Percentiles rank a stretch among this genome's conserved stretches.
Evolutionary conservation across 345 rosid genomes (phyloP).

Genomic region (Iberis pinnata): DNA sequence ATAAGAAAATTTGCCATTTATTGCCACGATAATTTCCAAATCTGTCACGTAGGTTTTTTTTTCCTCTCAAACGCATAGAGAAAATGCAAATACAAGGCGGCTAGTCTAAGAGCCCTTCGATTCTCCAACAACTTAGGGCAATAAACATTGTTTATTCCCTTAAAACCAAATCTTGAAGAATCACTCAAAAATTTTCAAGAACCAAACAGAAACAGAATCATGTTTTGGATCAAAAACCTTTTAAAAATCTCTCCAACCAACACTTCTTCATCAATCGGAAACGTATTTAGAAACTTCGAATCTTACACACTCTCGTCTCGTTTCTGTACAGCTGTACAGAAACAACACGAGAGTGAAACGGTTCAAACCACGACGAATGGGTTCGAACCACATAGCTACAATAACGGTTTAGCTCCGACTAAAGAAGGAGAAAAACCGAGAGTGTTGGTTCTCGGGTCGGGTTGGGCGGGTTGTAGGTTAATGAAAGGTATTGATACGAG

Average conservation of each 20-base stretch:
- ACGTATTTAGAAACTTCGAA: constrained; percentile 30
- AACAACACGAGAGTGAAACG: constrained; percentile 7
- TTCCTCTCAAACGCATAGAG: constrained; percentile 22
- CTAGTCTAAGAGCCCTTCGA: constrained; percentile 6
- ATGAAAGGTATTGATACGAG: constrained; percentile 76
- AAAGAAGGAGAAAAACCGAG: constrained; percentile 63
- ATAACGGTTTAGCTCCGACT: constrained; percentile 58
- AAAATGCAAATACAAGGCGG: constrained; percentile 6
- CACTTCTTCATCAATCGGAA: constrained; percentile 19
- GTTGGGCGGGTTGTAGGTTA: constrained; percentile 93
- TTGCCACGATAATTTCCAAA: constrained; percentile 23
- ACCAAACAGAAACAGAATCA: constrained; percentile 11
- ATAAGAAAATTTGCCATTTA: constrained; percentile 1
- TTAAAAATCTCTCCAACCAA: constrained; percentile 23
- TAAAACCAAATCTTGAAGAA: no score
- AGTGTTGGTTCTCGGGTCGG: constrained; percentile 74
- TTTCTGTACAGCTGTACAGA: constrained; percentile 37
- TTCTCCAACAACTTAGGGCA: constrained; percentile 14
- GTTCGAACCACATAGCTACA: not conserved
- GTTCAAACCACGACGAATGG: constrained; percentile 21
- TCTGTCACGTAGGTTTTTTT: constrained; percentile 20
- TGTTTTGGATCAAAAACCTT: constrained; percentile 43
- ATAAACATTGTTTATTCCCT: not conserved
- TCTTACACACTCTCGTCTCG: constrained; percentile 33
- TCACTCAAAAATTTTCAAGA: no score